Evolutionary conservation across 352 stramenopile species (phyloP).

Genomic region (Phytophthora cactorum): DNA sequence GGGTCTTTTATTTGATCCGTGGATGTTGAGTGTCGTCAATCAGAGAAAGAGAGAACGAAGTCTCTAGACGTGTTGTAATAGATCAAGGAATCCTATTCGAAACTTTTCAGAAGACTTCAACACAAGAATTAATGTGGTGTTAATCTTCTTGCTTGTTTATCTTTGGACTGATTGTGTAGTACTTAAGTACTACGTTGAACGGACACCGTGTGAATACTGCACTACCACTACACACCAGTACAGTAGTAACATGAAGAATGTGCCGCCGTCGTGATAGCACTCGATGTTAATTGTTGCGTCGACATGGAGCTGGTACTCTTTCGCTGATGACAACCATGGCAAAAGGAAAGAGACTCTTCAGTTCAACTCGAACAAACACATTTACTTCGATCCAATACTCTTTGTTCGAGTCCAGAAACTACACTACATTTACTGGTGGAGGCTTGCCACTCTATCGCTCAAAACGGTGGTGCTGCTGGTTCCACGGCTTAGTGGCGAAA

Average conservation of each 20-base stretch:
- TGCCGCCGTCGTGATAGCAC: too few species aligned
- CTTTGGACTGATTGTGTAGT: too few species aligned
- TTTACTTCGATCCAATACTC: conserved; percentile 14
- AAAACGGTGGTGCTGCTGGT: conserved; percentile 4
- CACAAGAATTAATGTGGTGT: too few species aligned
- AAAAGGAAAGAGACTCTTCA: too few species aligned
- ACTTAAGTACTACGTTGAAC: too few species aligned
- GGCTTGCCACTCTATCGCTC: conserved; percentile 9
- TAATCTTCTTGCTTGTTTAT: too few species aligned
- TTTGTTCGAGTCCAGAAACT: conserved; percentile 3
- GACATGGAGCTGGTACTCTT: too few species aligned
- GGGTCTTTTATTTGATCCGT: conserved; percentile 10
- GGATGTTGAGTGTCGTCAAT: conserved; percentile 25
- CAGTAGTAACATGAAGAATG: too few species aligned
- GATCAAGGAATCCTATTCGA: conserved; percentile 15
- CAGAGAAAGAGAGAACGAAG: conserved; percentile 25
- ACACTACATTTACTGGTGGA: conserved; percentile 13
- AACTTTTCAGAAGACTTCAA: conserved; percentile 6
- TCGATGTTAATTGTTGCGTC: too few species aligned
- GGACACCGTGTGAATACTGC: too few species aligned
- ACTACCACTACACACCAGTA: too few species aligned
- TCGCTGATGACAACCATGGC: too few species aligned
- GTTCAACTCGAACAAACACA: conserved; percentile 1
- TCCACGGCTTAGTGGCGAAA: conserved; percentile 19
- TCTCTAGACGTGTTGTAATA: conserved; percentile 31